Evolutionary conservation across 2,329 filamentous ascomycete genomes (phyloP).

Genomic region (Neofusicoccum parvum): DNA sequence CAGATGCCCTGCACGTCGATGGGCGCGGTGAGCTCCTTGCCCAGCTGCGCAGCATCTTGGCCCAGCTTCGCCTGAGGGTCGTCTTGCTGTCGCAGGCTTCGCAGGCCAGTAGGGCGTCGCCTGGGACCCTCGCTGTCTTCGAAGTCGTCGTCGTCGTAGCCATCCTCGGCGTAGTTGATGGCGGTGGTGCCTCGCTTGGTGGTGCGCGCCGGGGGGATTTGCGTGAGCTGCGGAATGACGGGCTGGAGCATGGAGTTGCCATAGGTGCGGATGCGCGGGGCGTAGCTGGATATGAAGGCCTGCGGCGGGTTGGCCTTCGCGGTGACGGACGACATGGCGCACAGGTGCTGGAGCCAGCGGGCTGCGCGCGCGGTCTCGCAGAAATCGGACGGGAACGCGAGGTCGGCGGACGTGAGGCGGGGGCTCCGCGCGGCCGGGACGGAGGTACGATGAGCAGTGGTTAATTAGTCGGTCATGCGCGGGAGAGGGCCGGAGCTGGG

Average conservation of each 20-base stretch:
- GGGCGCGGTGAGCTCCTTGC: slow-evolving; percentile 77
- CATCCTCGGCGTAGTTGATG: slow-evolving; percentile 97
- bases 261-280: slow-evolving; percentile 85
- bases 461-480: slow-evolving; percentile 5
- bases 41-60: slow-evolving; percentile 73
- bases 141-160: slow-evolving; percentile 82
- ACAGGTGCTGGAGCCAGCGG: slow-evolving; percentile 28
- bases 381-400: not conserved
- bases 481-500: not conserved
- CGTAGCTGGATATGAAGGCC: slow-evolving; percentile 88
- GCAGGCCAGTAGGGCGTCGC: slow-evolving; percentile 73
- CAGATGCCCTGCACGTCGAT: slow-evolving; percentile 88
- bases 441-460: not conserved
- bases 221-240: slow-evolving; percentile 70
- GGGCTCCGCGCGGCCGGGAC: not conserved
- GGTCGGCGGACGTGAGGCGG: not conserved
- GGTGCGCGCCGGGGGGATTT: slow-evolving; percentile 73
- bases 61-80: slow-evolving; percentile 61
- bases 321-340: slow-evolving; percentile 42
- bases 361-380: slow-evolving; percentile 17
- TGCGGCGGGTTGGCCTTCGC: slow-evolving; percentile 64
- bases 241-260: slow-evolving; percentile 90
- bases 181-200: slow-evolving; percentile 96
- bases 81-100: slow-evolving; percentile 74
- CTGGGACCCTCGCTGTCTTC: slow-evolving; percentile 70